These are phyloP conservation scores for Chaetomium cochliodes DNA, from an alignment of 495 filamentous ascomycete species.

Conservation along the genomic window DNA sequence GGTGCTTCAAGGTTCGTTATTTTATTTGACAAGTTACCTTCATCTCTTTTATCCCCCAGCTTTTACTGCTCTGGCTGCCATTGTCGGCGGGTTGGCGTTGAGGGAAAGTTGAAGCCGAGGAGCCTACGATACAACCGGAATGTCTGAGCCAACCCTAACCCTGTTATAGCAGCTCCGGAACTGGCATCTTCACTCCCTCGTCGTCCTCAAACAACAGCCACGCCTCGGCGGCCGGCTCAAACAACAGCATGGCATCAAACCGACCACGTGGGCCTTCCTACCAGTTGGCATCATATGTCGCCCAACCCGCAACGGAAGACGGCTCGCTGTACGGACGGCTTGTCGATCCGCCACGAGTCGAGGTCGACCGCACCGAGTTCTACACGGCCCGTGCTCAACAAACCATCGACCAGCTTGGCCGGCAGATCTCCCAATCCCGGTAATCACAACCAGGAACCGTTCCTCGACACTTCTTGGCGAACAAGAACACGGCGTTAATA, in stretches of 20 bases:
- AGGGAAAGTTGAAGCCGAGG: too few species aligned
- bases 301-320: background rate
- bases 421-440: background rate
- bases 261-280: background rate
- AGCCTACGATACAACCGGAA: background rate
- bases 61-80: too few species aligned
- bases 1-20: too few species aligned
- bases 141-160: constrained; percentile 36
- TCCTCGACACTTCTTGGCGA: too few species aligned
- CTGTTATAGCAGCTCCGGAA: constrained; percentile 29
- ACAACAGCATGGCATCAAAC: background rate
- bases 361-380: background rate
- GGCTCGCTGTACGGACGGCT: constrained; percentile 3
- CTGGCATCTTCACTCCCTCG: constrained; percentile 28
- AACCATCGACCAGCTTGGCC: background rate
- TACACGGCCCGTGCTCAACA: background rate
- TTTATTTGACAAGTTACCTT: too few species aligned
- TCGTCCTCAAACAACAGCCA: constrained; percentile 40
- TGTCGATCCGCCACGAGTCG: background rate
- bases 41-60: too few species aligned
- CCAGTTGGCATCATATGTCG: background rate
- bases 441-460: too few species aligned
- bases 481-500: too few species aligned
- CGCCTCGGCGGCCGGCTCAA: background rate
- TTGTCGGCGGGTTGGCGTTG: too few species aligned